Evolutionary conservation across 1,139 yeast genomes (phyloP).

Genomic region (Zygotorulaspora mrakii): DNA sequence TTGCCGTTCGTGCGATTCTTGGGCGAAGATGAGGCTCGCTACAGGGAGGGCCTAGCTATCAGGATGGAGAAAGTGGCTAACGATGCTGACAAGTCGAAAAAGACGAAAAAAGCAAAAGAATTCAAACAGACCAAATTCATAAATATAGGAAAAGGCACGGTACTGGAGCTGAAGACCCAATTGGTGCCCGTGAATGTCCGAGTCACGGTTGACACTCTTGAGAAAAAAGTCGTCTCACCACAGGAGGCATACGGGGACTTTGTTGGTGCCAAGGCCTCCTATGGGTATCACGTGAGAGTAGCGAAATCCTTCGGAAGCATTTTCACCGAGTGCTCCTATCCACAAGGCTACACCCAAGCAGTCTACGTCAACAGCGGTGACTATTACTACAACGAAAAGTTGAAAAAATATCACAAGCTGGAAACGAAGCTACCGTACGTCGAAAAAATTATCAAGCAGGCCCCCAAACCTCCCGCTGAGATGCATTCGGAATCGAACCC

Average conservation of each 20-base stretch:
- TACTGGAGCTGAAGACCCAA: conserved; percentile 54
- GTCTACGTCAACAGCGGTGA: conserved; percentile 67
- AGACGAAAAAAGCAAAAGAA: conserved; percentile 48
- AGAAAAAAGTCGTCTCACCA: conserved; percentile 66
- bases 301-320: conserved; percentile 58
- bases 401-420: conserved; percentile 24
- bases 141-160: conserved; percentile 61
- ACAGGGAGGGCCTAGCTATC: conserved; percentile 70
- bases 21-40: conserved; percentile 39
- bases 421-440: conserved; percentile 26
- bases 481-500: conserved; percentile 4
- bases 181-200: conserved; percentile 75
- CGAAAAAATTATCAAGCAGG: conserved; percentile 19
- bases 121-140: conserved; percentile 64
- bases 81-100: conserved; percentile 36
- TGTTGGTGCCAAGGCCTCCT: conserved; percentile 55
- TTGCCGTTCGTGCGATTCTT: conserved; percentile 61
- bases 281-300: conserved; percentile 74
- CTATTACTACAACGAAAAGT: conserved; percentile 42
- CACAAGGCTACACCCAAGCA: conserved; percentile 69
- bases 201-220: conserved; percentile 71
- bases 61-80: conserved; percentile 47
- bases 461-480: conserved; percentile 5
- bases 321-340: conserved; percentile 64
- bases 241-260: conserved; percentile 60